Conservation (phyloP, 352 stramenopile genomes). For the Elongisporangium anandrum region DNA sequence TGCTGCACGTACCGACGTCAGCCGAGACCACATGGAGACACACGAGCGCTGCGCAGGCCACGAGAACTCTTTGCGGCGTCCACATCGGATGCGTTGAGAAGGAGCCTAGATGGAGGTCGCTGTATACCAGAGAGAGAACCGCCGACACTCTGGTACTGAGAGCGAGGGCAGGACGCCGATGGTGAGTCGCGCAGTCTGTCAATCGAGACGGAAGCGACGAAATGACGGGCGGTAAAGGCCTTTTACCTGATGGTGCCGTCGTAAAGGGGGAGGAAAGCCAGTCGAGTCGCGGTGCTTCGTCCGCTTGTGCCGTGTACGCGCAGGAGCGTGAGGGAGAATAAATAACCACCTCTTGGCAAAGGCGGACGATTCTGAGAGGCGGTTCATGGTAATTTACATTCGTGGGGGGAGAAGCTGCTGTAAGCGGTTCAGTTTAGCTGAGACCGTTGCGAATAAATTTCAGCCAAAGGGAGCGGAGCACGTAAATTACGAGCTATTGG, state of each 20-base stretch:
- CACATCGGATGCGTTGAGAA: slow-evolving; percentile 13
- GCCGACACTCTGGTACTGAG: neutral
- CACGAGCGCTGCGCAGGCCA: slow-evolving; percentile 12
- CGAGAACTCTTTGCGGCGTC: slow-evolving; percentile 9
- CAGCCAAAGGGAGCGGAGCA: neutral
- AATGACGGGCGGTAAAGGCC: neutral
- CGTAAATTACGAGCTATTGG: neutral
- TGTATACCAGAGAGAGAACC: neutral
- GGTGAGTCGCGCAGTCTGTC: neutral
- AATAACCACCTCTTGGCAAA: neutral
- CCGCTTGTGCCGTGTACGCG: neutral
- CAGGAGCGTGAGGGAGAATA: neutral
- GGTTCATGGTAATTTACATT: neutral
- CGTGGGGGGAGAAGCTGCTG: too few species aligned
- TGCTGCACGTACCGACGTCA: slow-evolving; percentile 8
- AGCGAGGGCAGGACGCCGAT: neutral
- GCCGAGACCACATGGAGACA: slow-evolving; percentile 6
- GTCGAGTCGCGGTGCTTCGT: neutral
- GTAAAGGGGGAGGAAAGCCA: neutral
- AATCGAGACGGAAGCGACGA: neutral
- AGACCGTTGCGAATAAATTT: neutral
- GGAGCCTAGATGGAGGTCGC: too few species aligned
- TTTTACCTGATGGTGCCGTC: neutral
- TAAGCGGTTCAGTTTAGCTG: neutral
- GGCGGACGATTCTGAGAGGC: neutral